phyloP scores from a whole-genome alignment of 2,329 filamentous ascomycete species.

The Trichoderma citrinoviride region DNA sequence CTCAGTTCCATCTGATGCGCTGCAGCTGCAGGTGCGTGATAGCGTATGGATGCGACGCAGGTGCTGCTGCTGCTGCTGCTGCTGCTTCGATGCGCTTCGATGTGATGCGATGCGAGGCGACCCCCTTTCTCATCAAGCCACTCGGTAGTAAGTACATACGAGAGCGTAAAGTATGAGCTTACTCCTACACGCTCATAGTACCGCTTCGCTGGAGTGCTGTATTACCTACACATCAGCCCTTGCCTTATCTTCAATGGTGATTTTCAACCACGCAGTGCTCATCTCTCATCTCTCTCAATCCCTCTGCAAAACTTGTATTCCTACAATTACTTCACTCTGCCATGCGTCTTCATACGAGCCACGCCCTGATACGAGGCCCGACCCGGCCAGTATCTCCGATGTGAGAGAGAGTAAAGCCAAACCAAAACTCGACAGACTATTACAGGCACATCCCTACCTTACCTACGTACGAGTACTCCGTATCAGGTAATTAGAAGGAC shows the following conservation, averaged over 20 bases:
- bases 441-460: too few relatives aligned
- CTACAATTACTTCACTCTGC: neutral
- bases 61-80: neutral
- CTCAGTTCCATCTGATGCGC: neutral
- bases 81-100: neutral
- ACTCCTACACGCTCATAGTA: too few relatives aligned
- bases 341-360: neutral
- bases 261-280: neutral
- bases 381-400: conserved; percentile 16
- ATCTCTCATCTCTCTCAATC: neutral
- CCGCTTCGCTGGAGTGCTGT: too few relatives aligned
- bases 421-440: too few relatives aligned
- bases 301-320: neutral
- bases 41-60: neutral
- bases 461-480: too few relatives aligned
- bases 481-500: too few relatives aligned
- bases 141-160: neutral
- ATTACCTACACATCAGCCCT: neutral
- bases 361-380: conserved; percentile 15
- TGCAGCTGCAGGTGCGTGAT: neutral
- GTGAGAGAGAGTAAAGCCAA: neutral
- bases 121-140: neutral
- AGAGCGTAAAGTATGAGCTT: neutral
- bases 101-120: neutral
- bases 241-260: neutral